Evolutionary conservation across 148 eudicot genomes (phyloP).

Genomic region (Camellia granthamiana): DNA sequence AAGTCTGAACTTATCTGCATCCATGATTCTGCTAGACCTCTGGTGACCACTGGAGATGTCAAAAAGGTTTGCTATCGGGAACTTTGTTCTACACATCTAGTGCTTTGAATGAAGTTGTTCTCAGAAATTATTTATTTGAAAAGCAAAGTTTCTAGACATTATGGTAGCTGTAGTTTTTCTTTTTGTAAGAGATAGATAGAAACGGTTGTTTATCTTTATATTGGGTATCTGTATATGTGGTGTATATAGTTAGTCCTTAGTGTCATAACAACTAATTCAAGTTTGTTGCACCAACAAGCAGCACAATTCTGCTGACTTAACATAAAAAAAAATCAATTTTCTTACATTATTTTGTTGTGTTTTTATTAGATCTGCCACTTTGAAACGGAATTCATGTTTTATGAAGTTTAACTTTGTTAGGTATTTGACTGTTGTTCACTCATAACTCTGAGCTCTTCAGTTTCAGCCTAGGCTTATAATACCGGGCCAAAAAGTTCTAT

Average conservation of each 20-base stretch:
- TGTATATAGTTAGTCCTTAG: neutral
- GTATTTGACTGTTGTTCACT: too few species aligned
- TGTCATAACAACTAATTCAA: neutral
- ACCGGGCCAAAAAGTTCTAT: too few species aligned
- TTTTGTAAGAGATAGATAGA: neutral
- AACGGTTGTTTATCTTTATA: neutral
- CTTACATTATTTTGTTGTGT: neutral
- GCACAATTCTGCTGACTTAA: neutral
- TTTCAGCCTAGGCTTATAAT: too few species aligned
- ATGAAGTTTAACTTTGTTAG: too few species aligned
- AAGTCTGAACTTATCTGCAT: constrained; percentile 77
- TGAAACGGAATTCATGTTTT: too few species aligned
- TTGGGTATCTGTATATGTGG: neutral
- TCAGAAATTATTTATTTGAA: neutral
- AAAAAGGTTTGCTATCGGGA: constrained; percentile 49
- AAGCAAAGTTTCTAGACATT: neutral
- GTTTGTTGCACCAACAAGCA: neutral
- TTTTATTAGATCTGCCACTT: neutral
- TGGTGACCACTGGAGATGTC: constrained; percentile 59
- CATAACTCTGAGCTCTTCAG: too few species aligned
- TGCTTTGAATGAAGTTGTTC: neutral
- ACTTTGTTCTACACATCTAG: neutral
- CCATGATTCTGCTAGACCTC: constrained; percentile 98
- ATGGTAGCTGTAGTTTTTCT: neutral
- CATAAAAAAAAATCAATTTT: neutral